These are phyloP conservation scores for Akanthomyces uredinophilus DNA, from an alignment of 2,329 filamentous ascomycete genomes.

Conservation along the genomic window DNA sequence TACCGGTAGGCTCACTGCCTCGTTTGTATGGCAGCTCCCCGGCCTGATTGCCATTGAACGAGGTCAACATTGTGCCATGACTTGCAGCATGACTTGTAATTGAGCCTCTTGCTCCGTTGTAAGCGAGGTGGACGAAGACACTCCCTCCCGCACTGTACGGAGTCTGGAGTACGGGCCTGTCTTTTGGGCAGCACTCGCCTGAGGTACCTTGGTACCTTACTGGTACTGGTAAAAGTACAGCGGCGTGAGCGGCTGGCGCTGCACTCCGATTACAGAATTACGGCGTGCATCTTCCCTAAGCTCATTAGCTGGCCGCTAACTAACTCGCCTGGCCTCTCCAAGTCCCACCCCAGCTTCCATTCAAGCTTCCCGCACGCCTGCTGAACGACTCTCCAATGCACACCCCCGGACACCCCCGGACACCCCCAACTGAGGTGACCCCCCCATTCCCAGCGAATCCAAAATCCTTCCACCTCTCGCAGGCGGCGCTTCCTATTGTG, in stretches of 20 bases:
- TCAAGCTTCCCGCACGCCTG: background rate
- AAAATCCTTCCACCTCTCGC: slow-evolving; percentile 6
- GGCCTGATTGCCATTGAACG: too few species aligned
- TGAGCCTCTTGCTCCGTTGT: background rate
- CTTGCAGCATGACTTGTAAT: background rate
- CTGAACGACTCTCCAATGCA: background rate
- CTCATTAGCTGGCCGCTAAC: slow-evolving; percentile 1
- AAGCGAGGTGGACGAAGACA: background rate
- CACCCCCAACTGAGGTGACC: background rate
- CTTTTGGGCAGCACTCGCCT: too few species aligned
- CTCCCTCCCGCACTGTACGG: too few species aligned
- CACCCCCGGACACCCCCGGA: background rate
- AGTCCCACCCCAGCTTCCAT: background rate
- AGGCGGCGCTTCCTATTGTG: slow-evolving; percentile 6
- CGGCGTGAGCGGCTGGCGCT: too few species aligned
- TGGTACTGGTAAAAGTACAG: too few species aligned
- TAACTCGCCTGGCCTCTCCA: background rate
- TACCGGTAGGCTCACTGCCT: too few species aligned
- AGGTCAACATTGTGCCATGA: too few species aligned
- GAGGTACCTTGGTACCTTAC: too few species aligned
- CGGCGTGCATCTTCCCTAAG: background rate
- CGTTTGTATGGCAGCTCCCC: too few species aligned
- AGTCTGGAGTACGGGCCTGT: too few species aligned
- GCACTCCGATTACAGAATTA: background rate
- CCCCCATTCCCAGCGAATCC: background rate